phyloP scores from a whole-genome alignment of 176 grass and related monocot species.

The Oryza australiensis region DNA sequence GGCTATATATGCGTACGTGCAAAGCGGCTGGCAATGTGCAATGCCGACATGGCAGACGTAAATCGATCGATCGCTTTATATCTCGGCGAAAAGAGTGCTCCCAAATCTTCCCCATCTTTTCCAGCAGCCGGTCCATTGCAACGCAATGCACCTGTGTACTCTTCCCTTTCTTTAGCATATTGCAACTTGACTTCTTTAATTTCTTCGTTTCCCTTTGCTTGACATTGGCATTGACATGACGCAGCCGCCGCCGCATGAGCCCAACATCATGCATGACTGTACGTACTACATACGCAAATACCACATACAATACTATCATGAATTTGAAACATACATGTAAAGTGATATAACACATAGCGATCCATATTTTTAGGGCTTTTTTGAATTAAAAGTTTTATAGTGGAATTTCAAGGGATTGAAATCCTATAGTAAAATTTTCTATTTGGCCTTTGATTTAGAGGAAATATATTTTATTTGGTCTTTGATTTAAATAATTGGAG shows the following conservation, averaged over 20 bases:
- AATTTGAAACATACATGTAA: no score
- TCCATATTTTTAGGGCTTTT: no score
- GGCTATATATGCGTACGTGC: background rate
- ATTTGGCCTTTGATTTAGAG: no score
- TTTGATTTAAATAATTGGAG: no score
- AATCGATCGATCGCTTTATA: slow-evolving; percentile 7
- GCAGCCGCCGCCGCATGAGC: slow-evolving; percentile 1
- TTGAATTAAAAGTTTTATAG: no score
- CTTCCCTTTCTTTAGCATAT: background rate
- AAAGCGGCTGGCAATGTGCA: slow-evolving; percentile 31
- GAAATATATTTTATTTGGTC: no score
- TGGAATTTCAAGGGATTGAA: no score
- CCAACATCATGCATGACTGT: no score
- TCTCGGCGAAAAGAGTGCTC: background rate
- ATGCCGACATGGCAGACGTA: slow-evolving; percentile 46
- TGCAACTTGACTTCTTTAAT: slow-evolving; percentile 25
- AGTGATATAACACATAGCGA: no score
- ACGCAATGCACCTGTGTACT: background rate
- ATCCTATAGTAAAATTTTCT: no score
- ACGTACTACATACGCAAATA: no score
- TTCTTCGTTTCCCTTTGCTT: background rate
- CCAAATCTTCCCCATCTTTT: slow-evolving; percentile 32
- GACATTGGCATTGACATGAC: slow-evolving; percentile 33
- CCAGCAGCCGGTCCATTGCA: slow-evolving; percentile 22
- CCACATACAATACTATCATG: no score